A percentile compares a stretch with the other conserved stretches of the same genome.
phyloP scores from a whole-genome alignment of 306 rosid species.

The Medicago arabica region DNA sequence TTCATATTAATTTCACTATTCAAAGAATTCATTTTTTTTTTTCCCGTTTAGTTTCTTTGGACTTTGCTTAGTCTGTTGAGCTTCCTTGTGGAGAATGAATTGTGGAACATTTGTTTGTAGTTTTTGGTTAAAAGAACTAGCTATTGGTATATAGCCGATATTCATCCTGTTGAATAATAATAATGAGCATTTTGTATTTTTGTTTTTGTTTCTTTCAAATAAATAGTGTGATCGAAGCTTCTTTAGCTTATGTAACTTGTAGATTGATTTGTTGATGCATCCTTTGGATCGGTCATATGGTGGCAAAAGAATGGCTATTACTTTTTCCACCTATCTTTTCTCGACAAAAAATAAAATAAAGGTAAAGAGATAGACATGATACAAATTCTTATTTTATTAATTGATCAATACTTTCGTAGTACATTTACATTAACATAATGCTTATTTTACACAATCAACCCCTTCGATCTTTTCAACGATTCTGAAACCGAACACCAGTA shows the following conservation, averaged over 20 bases:
- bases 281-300: background rate
- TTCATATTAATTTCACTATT: conserved; percentile 1
- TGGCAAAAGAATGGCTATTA: background rate
- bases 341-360: no score
- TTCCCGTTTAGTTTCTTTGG: background rate
- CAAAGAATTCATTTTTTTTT: background rate
- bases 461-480: no score
- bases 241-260: background rate
- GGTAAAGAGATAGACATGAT: no score
- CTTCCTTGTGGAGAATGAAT: conserved; percentile 32
- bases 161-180: conserved; percentile 24
- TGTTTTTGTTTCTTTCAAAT: background rate
- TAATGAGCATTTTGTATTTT: background rate
- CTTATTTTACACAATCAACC: no score
- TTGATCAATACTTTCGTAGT: no score
- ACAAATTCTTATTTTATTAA: no score
- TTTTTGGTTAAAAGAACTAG: conserved; percentile 32
- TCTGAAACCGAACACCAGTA: no score
- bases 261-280: background rate
- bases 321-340: no score
- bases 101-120: conserved; percentile 4
- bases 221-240: background rate
- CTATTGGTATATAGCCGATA: background rate
- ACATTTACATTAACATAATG: no score
- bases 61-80: conserved; percentile 34